A percentile compares a stretch with the other conserved stretches of the same genome.
phyloP scores from a whole-genome alignment of 2,329 filamentous ascomycete species.

The Elsinoe ampelina region DNA sequence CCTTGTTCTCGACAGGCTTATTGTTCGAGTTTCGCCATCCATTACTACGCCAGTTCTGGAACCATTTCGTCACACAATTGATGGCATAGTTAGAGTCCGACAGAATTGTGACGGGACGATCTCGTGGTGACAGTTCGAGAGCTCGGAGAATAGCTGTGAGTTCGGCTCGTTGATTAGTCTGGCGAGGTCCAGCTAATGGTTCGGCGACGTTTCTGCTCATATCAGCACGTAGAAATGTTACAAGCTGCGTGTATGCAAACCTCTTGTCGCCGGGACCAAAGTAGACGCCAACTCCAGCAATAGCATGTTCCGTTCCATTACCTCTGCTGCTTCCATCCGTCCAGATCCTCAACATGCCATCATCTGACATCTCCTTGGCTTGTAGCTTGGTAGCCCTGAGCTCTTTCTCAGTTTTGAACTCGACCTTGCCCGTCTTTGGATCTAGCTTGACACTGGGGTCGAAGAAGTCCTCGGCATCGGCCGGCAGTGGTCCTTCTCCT shows the following conservation, averaged over 20 bases:
- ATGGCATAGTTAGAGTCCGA: slow-evolving; percentile 91
- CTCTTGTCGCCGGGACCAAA: slow-evolving; percentile 46
- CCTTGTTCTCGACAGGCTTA: slow-evolving; percentile 73
- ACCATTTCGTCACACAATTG: slow-evolving; percentile 82
- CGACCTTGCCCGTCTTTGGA: slow-evolving; percentile 43
- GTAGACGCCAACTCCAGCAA: slow-evolving; percentile 55
- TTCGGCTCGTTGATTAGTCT: slow-evolving; percentile 97
- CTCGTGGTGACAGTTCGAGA: slow-evolving; percentile 61
- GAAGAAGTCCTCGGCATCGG: slow-evolving; percentile 51
- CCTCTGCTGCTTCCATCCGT: slow-evolving; percentile 54
- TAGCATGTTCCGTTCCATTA: slow-evolving; percentile 47
- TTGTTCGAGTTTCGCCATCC: slow-evolving; percentile 66
- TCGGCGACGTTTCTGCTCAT: slow-evolving; percentile 59
- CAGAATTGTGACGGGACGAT: slow-evolving; percentile 63
- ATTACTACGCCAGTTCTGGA: slow-evolving; percentile 62
- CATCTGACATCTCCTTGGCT: slow-evolving; percentile 33
- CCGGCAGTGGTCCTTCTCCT: slow-evolving; percentile 47
- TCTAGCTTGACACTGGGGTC: slow-evolving; percentile 50
- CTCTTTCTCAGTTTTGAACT: slow-evolving; percentile 46
- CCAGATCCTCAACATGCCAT: slow-evolving; percentile 49
- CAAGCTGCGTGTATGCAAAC: background rate
- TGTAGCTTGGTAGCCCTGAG: slow-evolving; percentile 38
- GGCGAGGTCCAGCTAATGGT: slow-evolving; percentile 59
- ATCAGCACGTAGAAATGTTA: background rate
- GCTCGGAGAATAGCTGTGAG: slow-evolving; percentile 79